Evolutionary conservation across 2,329 filamentous ascomycete genomes (phyloP), one percentile per base, ranked within the genome.

Genomic region (Cordyceps militaris): DNA sequence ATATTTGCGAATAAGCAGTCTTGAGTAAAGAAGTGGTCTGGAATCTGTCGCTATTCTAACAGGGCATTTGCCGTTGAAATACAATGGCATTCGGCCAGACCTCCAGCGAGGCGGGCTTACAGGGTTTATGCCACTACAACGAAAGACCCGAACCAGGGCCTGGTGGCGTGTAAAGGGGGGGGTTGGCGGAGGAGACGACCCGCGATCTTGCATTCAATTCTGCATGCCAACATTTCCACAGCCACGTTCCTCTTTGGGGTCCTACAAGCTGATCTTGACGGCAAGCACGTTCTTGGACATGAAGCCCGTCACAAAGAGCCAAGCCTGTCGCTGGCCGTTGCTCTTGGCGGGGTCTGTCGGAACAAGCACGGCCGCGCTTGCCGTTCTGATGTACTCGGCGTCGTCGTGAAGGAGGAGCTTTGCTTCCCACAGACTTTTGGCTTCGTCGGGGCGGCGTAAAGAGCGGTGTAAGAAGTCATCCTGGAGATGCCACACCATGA

Each of bases 261-360:
- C 23, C 7, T 57, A 60, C 91, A 85, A 65, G 61, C 82, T 74
- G 32, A 85, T 74, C 66, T 78, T 78, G 21, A 80, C 73, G 11
- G 80, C 80, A 60, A 83, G 65, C 34, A 79, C 69, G 58, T 67
- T 74, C 32, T 71, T 69, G 2, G 80, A 77, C 59, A 79, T 60
- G 57, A 83, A 81, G 0, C 83, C 82, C 0, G 81, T 81, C 2
- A 79, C 76, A 66, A 82, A 85, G 16, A 86, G 64, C 80, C 80
- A 83, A 0, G 76, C 83, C 59, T 75, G 74, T 19, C 77, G 74
- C 62, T 74, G 71, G 0, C 75, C 74, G 0, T 61, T 69, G 49
- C 77, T 74, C 13, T 70, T 63, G 14, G 65, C 64, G 0, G 80
- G 79, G 40, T 82, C 75, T 53, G 82, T 76, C 0, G 76, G 74